Percentiles rank a stretch among this genome's conserved stretches.
These are phyloP conservation scores for Cicer bijugum DNA, from an alignment of 306 rosid species.

Conservation along the genomic window DNA sequence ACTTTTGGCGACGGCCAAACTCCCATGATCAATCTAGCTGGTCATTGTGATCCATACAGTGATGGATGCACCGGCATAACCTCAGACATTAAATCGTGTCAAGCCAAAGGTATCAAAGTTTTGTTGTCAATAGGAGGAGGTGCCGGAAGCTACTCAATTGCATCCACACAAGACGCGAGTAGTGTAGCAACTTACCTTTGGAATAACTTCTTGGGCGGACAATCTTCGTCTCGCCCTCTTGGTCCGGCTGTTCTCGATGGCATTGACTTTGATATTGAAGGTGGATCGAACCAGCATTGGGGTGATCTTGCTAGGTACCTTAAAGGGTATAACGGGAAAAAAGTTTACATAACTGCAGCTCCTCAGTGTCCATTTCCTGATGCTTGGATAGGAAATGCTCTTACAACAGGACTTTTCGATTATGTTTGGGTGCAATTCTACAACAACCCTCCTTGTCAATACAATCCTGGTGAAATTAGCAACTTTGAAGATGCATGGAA, in stretches of 20 bases:
- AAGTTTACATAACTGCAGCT: constrained; percentile 48
- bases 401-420: constrained; percentile 42
- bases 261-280: constrained; percentile 44
- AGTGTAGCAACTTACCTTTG: constrained; percentile 50
- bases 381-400: constrained; percentile 49
- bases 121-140: constrained; percentile 56
- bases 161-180: constrained; percentile 45
- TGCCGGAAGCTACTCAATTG: constrained; percentile 46
- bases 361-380: constrained; percentile 56
- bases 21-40: constrained; percentile 47
- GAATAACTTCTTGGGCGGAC: constrained; percentile 59
- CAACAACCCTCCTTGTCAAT: constrained; percentile 44
- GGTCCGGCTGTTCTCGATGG: constrained; percentile 55
- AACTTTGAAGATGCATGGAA: constrained; percentile 47
- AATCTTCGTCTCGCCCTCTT: constrained; percentile 48
- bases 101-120: constrained; percentile 54
- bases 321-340: constrained; percentile 24
- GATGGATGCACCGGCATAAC: constrained; percentile 47
- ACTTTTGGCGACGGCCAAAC: constrained; percentile 49
- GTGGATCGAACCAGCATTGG: constrained; percentile 23
- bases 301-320: constrained; percentile 25
- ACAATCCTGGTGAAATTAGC: constrained; percentile 23
- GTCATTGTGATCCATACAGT: constrained; percentile 49
- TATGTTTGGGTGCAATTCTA: constrained; percentile 49
- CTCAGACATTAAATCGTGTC: constrained; percentile 51